Evolutionary conservation across 805 yeast genomes (phyloP), one percentile per base, ranked within the genome.

Genomic region (Lipomyces chichibuensis): DNA sequence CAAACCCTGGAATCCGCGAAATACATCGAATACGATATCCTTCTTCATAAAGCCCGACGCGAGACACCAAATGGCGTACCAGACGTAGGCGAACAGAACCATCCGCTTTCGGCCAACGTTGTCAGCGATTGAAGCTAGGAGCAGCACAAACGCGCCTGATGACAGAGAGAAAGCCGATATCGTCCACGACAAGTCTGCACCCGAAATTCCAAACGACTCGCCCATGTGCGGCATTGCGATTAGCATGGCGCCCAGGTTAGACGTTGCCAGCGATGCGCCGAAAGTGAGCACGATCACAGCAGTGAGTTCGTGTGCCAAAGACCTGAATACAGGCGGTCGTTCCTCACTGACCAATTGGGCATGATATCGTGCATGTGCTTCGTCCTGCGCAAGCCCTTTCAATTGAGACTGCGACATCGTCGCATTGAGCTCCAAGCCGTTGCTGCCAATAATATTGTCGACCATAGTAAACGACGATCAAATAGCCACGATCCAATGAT

Each of bases 61-160:
- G n/a, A 82, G 67, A 2, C 81, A 67, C 65, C 73, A 57, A 2
- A 77, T 39, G 0, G 81, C 77, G 65, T 70, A 81, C 20, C 74
- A 67, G 14, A 70, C 29, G 60, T 75, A 82, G 13, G 82, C 79
- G 7, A 74, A 67, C 1, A 81, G 51, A 13, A 83, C 73, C 11
- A 82, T 76, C 33, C 76, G 75, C 64, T 77, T 81, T 35, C 85
- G 74, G 11, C 84, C 84, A 71, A 83, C 74, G 0, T 80, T 77
- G 73, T 83, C 85, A 0, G 84, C 81, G 20, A 83, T 69, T 39
- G 81, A 13, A 13, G 85, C 85, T 78, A 80, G 78, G 11, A 83
- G 62, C 35, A 83, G 73, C 27, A 83, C 72, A 59, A 80, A 78
- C 3, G 83, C 74, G 9, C 84, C 85, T 57, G 78, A 77, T 0